A percentile compares a stretch with the other conserved stretches of the same genome.
Conservation (phyloP, 2,329 filamentous ascomycete genomes). For the Cadophora sp. region DNA sequence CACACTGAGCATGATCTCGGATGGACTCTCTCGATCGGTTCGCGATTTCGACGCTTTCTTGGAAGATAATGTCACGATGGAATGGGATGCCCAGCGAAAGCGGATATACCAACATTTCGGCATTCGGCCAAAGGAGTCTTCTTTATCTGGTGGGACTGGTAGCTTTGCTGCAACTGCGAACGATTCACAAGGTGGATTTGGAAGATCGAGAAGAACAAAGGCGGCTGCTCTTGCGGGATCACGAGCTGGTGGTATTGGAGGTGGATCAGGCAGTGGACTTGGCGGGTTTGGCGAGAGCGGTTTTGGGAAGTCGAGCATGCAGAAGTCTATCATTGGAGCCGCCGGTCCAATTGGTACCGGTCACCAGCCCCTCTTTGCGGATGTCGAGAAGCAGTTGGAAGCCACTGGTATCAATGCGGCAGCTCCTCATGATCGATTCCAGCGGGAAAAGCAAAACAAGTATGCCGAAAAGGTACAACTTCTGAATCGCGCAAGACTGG, state of each 20-base stretch:
- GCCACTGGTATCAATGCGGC: slow-evolving; percentile 55
- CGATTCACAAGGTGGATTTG: slow-evolving; percentile 63
- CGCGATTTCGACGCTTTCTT: slow-evolving; percentile 93
- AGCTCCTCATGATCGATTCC: slow-evolving; percentile 72
- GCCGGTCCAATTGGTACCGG: slow-evolving; percentile 68
- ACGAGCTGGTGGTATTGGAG: slow-evolving; percentile 26
- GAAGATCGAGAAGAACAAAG: slow-evolving; percentile 62
- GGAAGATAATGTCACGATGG: slow-evolving; percentile 92
- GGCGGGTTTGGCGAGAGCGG: slow-evolving; percentile 54
- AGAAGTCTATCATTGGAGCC: slow-evolving; percentile 86
- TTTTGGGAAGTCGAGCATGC: slow-evolving; percentile 74
- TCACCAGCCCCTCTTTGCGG: slow-evolving; percentile 71
- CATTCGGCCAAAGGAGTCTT: slow-evolving; percentile 68
- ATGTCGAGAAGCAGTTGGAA: slow-evolving; percentile 66
- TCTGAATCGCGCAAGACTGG: slow-evolving; percentile 76
- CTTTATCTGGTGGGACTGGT: slow-evolving; percentile 24
- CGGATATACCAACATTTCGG: slow-evolving; percentile 97
- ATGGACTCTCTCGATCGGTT: slow-evolving; percentile 87
- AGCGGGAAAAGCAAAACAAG: slow-evolving; percentile 83
- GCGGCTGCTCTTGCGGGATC: slow-evolving; percentile 46
- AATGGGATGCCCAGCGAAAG: slow-evolving; percentile 94
- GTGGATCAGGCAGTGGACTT: slow-evolving; percentile 3
- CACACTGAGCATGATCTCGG: slow-evolving; percentile 87
- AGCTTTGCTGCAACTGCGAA: slow-evolving; percentile 48
- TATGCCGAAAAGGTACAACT: slow-evolving; percentile 80